Conservation (phyloP, 371 early-diverging fungal genomes). For the Mortierella sp. region DNA sequence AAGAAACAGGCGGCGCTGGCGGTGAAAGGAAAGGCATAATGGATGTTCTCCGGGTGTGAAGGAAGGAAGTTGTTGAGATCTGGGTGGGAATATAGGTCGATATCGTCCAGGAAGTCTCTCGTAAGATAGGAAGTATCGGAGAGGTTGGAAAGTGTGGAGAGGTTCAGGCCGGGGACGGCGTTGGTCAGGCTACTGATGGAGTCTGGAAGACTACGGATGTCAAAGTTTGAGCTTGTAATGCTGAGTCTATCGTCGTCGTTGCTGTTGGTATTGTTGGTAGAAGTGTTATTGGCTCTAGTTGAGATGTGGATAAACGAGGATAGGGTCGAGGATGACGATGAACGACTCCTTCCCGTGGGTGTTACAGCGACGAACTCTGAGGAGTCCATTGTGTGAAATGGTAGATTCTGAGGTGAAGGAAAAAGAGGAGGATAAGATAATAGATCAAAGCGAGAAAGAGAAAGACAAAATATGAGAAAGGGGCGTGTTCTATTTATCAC, state of each 20-base stretch:
- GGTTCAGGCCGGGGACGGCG: too few species aligned
- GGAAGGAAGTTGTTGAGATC: neutral
- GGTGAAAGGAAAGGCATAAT: neutral
- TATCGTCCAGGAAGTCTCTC: neutral
- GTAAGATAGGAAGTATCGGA: neutral
- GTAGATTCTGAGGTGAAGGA: neutral
- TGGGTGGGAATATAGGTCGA: neutral
- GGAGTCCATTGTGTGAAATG: neutral
- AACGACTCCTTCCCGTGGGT: neutral
- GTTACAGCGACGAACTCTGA: neutral
- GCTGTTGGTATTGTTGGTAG: neutral
- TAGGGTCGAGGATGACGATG: neutral
- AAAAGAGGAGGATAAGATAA: neutral
- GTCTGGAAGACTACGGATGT: too few species aligned
- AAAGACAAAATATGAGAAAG: neutral
- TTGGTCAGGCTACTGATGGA: too few species aligned
- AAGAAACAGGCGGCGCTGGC: neutral
- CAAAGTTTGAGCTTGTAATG: neutral
- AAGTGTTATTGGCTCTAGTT: neutral
- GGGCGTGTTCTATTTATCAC: neutral
- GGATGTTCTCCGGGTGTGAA: neutral
- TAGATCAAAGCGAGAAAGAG: neutral
- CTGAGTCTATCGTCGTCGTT: neutral
- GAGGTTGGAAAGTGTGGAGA: too few species aligned
- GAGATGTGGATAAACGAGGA: neutral